These are phyloP conservation scores for Leccinum uliginosum DNA, from an alignment of 768 basidiomycete genomes.

Conservation along the genomic window DNA sequence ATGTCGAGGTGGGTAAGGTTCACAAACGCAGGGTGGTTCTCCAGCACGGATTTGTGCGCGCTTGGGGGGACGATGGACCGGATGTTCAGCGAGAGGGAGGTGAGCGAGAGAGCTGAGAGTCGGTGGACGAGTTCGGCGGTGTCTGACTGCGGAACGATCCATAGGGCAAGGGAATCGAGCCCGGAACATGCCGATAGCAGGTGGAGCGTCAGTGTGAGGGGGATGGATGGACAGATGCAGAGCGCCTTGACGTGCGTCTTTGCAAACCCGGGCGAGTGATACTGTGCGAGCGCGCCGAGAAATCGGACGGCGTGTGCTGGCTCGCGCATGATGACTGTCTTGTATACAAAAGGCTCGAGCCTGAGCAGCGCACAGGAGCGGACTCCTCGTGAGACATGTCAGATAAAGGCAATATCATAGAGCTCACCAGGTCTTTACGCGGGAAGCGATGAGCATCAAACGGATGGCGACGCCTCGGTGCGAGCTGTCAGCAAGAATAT, in stretches of 20 bases:
- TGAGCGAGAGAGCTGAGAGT: conserved; percentile 12
- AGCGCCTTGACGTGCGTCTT: conserved; percentile 11
- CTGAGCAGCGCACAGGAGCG: conserved; percentile 1
- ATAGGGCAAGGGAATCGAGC: conserved; percentile 15
- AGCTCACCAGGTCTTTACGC: conserved; percentile 15
- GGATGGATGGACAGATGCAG: conserved; percentile 16
- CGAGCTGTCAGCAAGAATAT: conserved; percentile 16
- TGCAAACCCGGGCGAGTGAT: conserved; percentile 8
- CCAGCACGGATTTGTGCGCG: not conserved
- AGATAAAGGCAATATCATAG: not conserved
- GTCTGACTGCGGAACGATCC: conserved; percentile 7
- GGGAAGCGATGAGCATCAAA: conserved; percentile 15
- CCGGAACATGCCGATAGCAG: conserved; percentile 11
- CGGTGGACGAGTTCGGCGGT: not conserved
- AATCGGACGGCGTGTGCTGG: conserved; percentile 9
- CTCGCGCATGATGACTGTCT: conserved; percentile 13
- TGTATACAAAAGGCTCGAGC: conserved; percentile 21
- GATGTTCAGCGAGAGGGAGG: conserved; percentile 16
- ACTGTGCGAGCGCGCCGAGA: conserved; percentile 2
- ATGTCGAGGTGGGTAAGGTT: conserved; percentile 19
- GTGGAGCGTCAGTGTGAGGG: not conserved
- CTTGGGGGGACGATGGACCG: not conserved
- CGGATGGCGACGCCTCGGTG: conserved; percentile 12
- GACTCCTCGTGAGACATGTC: not conserved
- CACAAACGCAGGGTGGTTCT: conserved; percentile 9